Percentiles rank a stretch among this genome's conserved stretches.
These are phyloP conservation scores for Sideroxylon spinosum DNA, from an alignment of 179 eudicot species.

Conservation along the genomic window DNA sequence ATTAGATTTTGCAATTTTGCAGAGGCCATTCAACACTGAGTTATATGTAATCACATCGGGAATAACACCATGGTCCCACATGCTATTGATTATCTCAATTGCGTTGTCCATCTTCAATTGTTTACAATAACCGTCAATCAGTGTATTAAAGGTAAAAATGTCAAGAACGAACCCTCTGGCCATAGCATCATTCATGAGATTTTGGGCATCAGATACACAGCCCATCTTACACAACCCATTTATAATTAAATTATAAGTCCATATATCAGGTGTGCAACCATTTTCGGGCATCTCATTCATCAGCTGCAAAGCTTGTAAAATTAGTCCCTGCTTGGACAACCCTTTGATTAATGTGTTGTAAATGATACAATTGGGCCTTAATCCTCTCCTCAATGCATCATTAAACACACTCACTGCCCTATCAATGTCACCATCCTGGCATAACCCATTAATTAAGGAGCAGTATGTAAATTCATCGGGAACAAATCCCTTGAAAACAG, in stretches of 20 bases:
- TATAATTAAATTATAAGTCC: constrained; percentile 77
- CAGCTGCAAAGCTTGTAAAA: constrained; percentile 63
- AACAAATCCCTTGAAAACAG: constrained; percentile 60
- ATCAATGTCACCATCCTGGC: constrained; percentile 65
- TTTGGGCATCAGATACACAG: constrained; percentile 69
- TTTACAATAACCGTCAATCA: constrained; percentile 87
- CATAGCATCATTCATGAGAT: constrained; percentile 64
- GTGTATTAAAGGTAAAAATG: constrained; percentile 77
- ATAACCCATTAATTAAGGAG: constrained; percentile 68
- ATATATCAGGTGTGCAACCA: constrained; percentile 62
- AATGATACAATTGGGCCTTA: constrained; percentile 50
- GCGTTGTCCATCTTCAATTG: constrained; percentile 65
- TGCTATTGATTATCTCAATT: constrained; percentile 56
- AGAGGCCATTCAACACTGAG: constrained; percentile 74
- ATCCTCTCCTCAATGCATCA: constrained; percentile 54
- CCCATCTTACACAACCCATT: constrained; percentile 86
- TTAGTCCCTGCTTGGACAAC: constrained; percentile 57
- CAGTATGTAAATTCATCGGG: constrained; percentile 80
- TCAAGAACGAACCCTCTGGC: constrained; percentile 71
- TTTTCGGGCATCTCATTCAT: constrained; percentile 64
- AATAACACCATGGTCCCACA: constrained; percentile 66
- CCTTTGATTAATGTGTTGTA: constrained; percentile 82
- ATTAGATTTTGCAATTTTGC: constrained; percentile 64
- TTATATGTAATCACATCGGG: constrained; percentile 90
- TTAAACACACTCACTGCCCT: constrained; percentile 57